A percentile compares a stretch with the other conserved stretches of the same genome.
Conservation (phyloP, 1,139 yeast species). For the Saccharomycopsis hybrid region DNA sequence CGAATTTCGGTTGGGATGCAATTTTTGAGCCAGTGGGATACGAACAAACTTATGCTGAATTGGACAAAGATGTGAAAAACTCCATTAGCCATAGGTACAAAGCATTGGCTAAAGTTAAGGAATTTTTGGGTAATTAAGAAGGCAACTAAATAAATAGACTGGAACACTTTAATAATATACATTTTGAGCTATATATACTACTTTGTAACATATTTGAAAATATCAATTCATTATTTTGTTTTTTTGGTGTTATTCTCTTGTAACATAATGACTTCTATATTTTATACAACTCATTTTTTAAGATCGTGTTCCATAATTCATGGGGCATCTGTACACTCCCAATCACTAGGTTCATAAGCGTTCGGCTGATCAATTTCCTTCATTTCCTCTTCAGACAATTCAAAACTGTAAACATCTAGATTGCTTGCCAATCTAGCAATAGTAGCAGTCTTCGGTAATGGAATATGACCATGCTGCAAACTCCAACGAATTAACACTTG, state of each 20-base stretch:
- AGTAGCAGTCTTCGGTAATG: slow-evolving; percentile 64
- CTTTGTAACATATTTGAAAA: too few relatives aligned
- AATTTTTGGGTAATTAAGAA: slow-evolving; percentile 36
- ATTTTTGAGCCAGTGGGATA: slow-evolving; percentile 62
- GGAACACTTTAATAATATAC: too few relatives aligned
- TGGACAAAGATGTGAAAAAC: slow-evolving; percentile 72
- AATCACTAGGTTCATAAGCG: slow-evolving; percentile 62
- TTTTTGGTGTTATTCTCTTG: too few relatives aligned
- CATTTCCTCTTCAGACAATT: slow-evolving; percentile 43
- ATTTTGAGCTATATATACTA: too few relatives aligned
- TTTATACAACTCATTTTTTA: too few relatives aligned
- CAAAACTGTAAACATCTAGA: slow-evolving; percentile 43
- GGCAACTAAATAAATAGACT: too few relatives aligned
- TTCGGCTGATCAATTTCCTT: slow-evolving; percentile 41
- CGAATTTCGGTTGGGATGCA: slow-evolving; percentile 93
- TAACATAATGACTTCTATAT: too few relatives aligned
- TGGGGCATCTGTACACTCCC: slow-evolving; percentile 61
- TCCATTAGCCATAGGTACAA: slow-evolving; percentile 78
- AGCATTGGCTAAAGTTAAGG: slow-evolving; percentile 70
- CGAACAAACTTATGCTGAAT: slow-evolving; percentile 80
- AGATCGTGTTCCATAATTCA: too few relatives aligned
- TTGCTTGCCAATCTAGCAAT: slow-evolving; percentile 42
- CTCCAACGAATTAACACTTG: slow-evolving; percentile 47
- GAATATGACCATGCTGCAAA: slow-evolving; percentile 56
- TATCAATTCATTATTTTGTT: too few relatives aligned